phyloP scores from a whole-genome alignment of 768 basidiomycete species.

The Kwoniella bestiolae region DNA sequence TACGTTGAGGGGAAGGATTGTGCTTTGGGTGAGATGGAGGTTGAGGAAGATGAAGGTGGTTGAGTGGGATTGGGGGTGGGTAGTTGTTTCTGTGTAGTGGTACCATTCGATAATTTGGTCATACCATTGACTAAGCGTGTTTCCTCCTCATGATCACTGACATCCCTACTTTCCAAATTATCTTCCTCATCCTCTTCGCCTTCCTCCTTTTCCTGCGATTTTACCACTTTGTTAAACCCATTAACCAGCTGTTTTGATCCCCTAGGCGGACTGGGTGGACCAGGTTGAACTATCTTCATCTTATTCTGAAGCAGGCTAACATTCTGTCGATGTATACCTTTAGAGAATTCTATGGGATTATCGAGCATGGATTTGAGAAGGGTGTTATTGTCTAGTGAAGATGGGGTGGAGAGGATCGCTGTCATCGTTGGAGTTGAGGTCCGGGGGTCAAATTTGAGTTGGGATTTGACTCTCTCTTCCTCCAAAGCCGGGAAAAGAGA shows the following conservation, averaged over 20 bases:
- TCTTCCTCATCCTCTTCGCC: neutral
- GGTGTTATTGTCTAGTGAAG: neutral
- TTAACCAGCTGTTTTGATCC: neutral
- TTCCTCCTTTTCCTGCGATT: neutral
- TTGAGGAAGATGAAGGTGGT: neutral
- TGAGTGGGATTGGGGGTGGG: neutral
- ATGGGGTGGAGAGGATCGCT: neutral
- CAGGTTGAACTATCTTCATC: constrained; percentile 27
- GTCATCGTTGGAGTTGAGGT: neutral
- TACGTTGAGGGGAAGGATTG: neutral
- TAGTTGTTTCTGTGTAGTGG: neutral
- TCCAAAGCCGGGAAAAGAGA: too few species aligned
- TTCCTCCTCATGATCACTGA: neutral
- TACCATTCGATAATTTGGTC: neutral
- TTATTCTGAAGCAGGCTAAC: neutral
- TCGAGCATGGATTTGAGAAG: neutral
- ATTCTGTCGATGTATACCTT: constrained; percentile 1
- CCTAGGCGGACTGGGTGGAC: constrained; percentile 32
- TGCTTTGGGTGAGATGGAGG: neutral
- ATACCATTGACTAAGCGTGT: neutral
- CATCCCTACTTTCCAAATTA: neutral
- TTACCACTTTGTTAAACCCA: neutral
- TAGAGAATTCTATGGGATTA: neutral
- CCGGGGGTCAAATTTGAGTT: too few species aligned
- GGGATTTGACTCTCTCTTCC: neutral